Conservation (phyloP, 2,329 filamentous ascomycete genomes). For the Xylaria sp. region DNA sequence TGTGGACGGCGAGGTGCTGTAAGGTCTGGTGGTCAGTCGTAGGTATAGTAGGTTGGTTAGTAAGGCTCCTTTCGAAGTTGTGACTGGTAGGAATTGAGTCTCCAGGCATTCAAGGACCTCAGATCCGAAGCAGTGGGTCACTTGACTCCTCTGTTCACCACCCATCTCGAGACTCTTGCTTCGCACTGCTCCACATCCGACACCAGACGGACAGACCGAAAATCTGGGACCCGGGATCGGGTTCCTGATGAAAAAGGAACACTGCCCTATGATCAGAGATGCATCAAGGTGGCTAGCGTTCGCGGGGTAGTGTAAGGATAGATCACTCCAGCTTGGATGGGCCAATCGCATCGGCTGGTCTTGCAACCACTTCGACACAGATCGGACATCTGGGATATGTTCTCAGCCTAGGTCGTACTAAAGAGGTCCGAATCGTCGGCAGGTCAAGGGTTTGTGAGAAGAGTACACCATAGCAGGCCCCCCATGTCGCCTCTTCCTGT, state of each 20-base stretch:
- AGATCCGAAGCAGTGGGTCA: slow-evolving; percentile 44
- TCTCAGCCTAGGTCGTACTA: not conserved
- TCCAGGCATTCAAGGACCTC: slow-evolving; percentile 39
- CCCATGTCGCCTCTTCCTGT: not conserved
- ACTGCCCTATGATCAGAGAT: slow-evolving; percentile 16
- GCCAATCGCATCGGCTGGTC: slow-evolving; percentile 25
- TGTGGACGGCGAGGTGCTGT: slow-evolving; percentile 6
- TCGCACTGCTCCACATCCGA: slow-evolving; percentile 27
- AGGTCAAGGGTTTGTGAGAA: not conserved
- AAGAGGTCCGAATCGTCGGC: not conserved
- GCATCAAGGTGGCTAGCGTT: slow-evolving; percentile 2
- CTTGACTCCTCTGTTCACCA: slow-evolving; percentile 25
- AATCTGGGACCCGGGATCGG: slow-evolving; percentile 43
- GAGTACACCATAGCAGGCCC: not conserved
- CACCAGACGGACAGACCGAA: slow-evolving; percentile 36
- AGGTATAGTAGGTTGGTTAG: slow-evolving; percentile 21
- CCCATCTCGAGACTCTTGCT: slow-evolving; percentile 13
- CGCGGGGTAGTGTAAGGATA: slow-evolving; percentile 15
- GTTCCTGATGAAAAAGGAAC: slow-evolving; percentile 25
- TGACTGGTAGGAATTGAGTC: slow-evolving; percentile 4
- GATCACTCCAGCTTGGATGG: slow-evolving; percentile 13
- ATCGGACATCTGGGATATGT: slow-evolving; percentile 3
- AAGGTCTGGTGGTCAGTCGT: slow-evolving; percentile 9
- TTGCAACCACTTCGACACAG: slow-evolving; percentile 13
- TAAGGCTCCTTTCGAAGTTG: slow-evolving; percentile 25